A percentile compares a stretch with the other conserved stretches of the same genome.
Evolutionary conservation across 352 stramenopile genomes (phyloP).

Genomic region (Phytophthora parvispora): DNA sequence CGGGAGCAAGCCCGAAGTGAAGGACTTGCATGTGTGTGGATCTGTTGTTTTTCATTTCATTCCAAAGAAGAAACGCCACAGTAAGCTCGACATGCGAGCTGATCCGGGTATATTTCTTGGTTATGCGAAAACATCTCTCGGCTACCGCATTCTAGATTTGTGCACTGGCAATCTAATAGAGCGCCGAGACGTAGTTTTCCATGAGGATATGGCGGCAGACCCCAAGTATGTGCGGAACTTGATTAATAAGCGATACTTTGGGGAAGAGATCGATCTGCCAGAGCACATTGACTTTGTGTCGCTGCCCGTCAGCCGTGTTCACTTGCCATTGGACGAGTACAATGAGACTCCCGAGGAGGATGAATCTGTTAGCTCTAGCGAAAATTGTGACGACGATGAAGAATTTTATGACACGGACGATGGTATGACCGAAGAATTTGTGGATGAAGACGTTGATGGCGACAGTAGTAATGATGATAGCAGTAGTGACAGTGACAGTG

Average conservation of each 20-base stretch:
- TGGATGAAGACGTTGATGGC: not conserved
- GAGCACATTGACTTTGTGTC: too few species aligned
- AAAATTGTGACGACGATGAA: not conserved
- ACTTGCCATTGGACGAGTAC: too few species aligned
- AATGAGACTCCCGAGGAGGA: too few species aligned
- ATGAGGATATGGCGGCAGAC: conserved; percentile 1
- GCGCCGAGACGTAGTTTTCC: conserved; percentile 6
- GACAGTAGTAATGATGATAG: not conserved
- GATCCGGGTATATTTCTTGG: conserved; percentile 1
- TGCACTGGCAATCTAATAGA: conserved; percentile 1
- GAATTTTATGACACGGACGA: not conserved
- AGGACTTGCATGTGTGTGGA: conserved; percentile 4
- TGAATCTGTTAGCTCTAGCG: too few species aligned
- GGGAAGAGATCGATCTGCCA: too few species aligned
- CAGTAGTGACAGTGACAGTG: not conserved
- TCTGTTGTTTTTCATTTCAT: conserved; percentile 11
- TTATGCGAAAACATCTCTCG: not conserved
- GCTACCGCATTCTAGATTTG: conserved; percentile 7
- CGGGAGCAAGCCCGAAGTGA: not conserved
- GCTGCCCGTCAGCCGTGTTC: too few species aligned
- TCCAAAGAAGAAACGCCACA: not conserved
- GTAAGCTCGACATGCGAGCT: conserved; percentile 4
- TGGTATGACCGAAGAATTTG: not conserved
- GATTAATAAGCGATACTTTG: too few species aligned
- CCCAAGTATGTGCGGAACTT: too few species aligned